phyloP scores from a whole-genome alignment of 352 stramenopile genomes.

The Blastocystis sp. region DNA sequence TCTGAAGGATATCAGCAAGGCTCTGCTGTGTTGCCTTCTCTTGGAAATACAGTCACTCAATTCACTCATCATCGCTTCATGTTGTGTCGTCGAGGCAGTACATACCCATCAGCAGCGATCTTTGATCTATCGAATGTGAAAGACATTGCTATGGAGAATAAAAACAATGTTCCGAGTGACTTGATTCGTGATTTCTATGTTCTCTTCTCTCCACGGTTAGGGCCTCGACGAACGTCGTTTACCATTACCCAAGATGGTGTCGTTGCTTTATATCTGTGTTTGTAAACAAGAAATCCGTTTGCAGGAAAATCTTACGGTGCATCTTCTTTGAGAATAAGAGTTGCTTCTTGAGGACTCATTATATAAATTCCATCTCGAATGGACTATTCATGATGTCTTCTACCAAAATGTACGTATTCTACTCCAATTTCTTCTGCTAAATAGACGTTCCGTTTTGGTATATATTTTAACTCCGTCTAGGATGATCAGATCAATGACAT shows the following conservation, averaged over 20 bases:
- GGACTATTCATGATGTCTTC: not conserved
- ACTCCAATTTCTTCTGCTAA: conserved; percentile 45
- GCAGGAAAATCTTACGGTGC: not conserved
- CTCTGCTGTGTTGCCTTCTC: not conserved
- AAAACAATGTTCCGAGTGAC: not conserved
- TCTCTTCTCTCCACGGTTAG: conserved; percentile 9
- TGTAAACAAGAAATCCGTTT: not conserved
- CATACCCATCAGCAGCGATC: conserved; percentile 16
- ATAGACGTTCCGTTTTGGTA: conserved; percentile 36
- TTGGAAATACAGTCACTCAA: conserved; percentile 28
- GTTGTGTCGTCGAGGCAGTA: conserved; percentile 24
- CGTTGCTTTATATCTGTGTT: conserved; percentile 9
- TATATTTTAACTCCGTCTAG: conserved; percentile 49
- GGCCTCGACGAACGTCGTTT: conserved; percentile 23
- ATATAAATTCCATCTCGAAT: conserved; percentile 54
- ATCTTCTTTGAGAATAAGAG: not conserved
- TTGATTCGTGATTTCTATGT: conserved; percentile 48
- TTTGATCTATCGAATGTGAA: not conserved
- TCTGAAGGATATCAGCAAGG: not conserved
- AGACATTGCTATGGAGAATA: not conserved
- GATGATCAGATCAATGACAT: not conserved
- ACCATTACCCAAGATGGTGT: conserved; percentile 41
- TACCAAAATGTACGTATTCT: conserved; percentile 11
- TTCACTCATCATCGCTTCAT: conserved; percentile 58
- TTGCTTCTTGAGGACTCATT: conserved; percentile 60